Evolutionary conservation across 2,329 filamentous ascomycete genomes (phyloP), one percentile per base, ranked within the genome.

Genomic region (Endocalyx cinctus): DNA sequence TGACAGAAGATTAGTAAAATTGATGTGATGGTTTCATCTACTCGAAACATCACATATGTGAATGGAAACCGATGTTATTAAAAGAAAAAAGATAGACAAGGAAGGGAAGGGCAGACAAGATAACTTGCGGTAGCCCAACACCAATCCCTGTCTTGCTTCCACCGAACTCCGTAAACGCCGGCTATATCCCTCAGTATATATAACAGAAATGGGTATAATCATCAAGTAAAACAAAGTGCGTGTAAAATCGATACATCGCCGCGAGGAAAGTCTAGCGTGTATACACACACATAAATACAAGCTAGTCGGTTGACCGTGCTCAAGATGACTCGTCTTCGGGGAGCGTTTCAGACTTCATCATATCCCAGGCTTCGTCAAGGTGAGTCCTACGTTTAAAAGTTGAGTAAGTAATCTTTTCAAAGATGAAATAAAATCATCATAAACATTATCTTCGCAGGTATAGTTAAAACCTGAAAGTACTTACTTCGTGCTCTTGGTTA

Each of bases 401-500:
- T 17, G 15, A 34, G 20, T 23, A 8, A 23, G 20, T 33, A 33
- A 16, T 31, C 5, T 23, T 26, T 29, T 14, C 22, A 15, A 14
- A 27, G 19, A n/a, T 26, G 3, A 13, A 15, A 12, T 17, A 22
- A 2, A 30, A 10, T 10, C 10, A 6, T n/a, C 20, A 22, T 41
- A 36, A 45, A 31, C 25, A 11, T 28, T 5, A 10, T 28, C 5
- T 20, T 6, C 17, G 17, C 16, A 12, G 20, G 29, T 17, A 25
- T 19, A 31, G 16, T 14, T n/a, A 17, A 13, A 23, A 13, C 10
- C 14, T 10, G n/a, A 13, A 10, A 23, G 13, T 33, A 58, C 69
- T 58, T 49, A 76, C 72, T 41, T 39, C 10, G 55, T 50, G 2
- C 52, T 54, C 44, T 65, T 64, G 2, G 59, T 47, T 29, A 74